phyloP scores from a whole-genome alignment of 1,139 yeast species.

The Yamadazyma triangularis region DNA sequence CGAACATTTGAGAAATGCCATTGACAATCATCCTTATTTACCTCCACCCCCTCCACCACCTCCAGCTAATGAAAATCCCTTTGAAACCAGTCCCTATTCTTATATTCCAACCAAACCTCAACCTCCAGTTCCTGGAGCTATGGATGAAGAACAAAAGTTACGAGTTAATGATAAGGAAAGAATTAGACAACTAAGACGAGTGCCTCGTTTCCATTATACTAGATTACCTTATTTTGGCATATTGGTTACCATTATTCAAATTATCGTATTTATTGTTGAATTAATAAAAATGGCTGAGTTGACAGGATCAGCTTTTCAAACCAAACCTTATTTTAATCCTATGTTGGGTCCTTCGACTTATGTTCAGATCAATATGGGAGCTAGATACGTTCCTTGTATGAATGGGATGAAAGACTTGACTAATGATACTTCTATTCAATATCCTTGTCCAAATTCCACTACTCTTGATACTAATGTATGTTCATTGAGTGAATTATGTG shows the following conservation, averaged over 20 bases:
- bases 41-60: constrained; percentile 5
- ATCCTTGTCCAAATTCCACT: constrained; percentile 75
- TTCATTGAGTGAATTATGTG: constrained; percentile 55
- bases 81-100: constrained; percentile 9
- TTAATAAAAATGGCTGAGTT: constrained; percentile 52
- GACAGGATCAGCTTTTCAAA: constrained; percentile 68
- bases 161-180: constrained; percentile 24
- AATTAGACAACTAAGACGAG: constrained; percentile 20
- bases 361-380: constrained; percentile 64
- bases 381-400: constrained; percentile 74
- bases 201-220: constrained; percentile 42
- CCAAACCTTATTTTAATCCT: constrained; percentile 71
- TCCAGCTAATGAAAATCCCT: constrained; percentile 7
- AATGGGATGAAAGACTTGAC: constrained; percentile 49
- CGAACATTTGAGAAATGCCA: background rate
- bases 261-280: constrained; percentile 65
- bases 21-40: background rate
- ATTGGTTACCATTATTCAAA: constrained; percentile 46
- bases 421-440: constrained; percentile 39
- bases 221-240: constrained; percentile 45
- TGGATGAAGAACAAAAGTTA: constrained; percentile 15
- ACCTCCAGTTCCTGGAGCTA: constrained; percentile 12
- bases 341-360: constrained; percentile 80
- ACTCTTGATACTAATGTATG: constrained; percentile 52
- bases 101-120: constrained; percentile 11